Conservation (phyloP, 2,329 filamentous ascomycete genomes). For the Aspergillus melleus region DNA sequence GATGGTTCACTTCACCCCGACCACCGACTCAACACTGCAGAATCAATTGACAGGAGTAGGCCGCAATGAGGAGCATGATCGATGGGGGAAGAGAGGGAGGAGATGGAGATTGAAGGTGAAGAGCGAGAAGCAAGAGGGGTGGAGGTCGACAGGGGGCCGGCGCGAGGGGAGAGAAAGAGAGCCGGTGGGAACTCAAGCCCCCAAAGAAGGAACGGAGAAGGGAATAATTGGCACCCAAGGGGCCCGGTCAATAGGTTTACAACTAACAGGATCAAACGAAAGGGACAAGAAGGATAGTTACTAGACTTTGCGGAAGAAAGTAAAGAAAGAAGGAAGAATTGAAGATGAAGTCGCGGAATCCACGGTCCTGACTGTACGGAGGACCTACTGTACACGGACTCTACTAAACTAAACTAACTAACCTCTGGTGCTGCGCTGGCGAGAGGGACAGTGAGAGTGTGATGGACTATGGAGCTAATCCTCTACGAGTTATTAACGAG, state of each 20-base stretch:
- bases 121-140: slow-evolving; percentile 2
- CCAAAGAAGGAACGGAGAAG: slow-evolving; percentile 12
- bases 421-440: too few species aligned
- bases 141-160: slow-evolving; percentile 26
- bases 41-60: slow-evolving; percentile 21
- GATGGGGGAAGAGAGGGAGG: slow-evolving; percentile 17
- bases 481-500: too few species aligned
- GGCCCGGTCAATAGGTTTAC: background rate
- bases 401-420: too few species aligned
- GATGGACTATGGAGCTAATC: too few species aligned
- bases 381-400: too few species aligned
- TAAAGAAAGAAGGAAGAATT: background rate
- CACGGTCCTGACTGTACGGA: too few species aligned
- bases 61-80: slow-evolving; percentile 25
- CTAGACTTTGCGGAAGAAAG: background rate
- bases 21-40: slow-evolving; percentile 22
- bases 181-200: slow-evolving; percentile 17
- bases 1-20: background rate
- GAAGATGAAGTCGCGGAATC: too few species aligned
- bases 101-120: slow-evolving; percentile 5
- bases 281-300: background rate
- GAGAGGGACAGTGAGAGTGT: too few species aligned
- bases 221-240: background rate
- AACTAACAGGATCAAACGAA: too few species aligned
- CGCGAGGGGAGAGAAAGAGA: slow-evolving; percentile 22